These are phyloP conservation scores for Volvariella volvacea DNA, from an alignment of 1,284 basidiomycete species.

Conservation along the genomic window DNA sequence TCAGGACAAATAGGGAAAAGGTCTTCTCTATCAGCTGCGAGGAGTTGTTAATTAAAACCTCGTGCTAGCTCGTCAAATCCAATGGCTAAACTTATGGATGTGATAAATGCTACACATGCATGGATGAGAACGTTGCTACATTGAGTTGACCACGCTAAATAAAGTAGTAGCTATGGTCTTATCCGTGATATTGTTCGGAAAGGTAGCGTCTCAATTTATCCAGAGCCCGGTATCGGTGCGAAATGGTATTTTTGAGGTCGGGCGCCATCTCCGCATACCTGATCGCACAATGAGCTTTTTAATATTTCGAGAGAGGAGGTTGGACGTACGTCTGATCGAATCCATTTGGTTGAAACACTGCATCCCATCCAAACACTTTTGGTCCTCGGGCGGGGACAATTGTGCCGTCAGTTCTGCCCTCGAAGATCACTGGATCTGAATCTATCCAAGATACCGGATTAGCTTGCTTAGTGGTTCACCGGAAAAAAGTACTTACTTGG, in stretches of 20 bases:
- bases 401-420: conserved; percentile 82
- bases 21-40: too few species aligned
- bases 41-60: too few species aligned
- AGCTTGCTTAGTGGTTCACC: neutral
- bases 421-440: conserved; percentile 80
- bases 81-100: too few species aligned
- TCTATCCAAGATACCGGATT: conserved; percentile 18
- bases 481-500: conserved; percentile 39
- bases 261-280: conserved; percentile 94
- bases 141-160: too few species aligned
- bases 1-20: too few species aligned
- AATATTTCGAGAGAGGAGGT: neutral
- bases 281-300: conserved; percentile 9
- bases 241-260: conserved; percentile 83
- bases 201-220: conserved; percentile 76
- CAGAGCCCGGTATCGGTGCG: conserved; percentile 86
- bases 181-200: neutral
- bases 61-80: too few species aligned
- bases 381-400: conserved; percentile 87
- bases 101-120: too few species aligned
- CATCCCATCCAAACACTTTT: conserved; percentile 84
- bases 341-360: conserved; percentile 78
- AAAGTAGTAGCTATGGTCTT: too few species aligned
- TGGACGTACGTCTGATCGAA: conserved; percentile 69
- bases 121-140: too few species aligned